These are phyloP conservation scores for Hericium alpestre DNA, from an alignment of 768 basidiomycete species.

Conservation along the genomic window DNA sequence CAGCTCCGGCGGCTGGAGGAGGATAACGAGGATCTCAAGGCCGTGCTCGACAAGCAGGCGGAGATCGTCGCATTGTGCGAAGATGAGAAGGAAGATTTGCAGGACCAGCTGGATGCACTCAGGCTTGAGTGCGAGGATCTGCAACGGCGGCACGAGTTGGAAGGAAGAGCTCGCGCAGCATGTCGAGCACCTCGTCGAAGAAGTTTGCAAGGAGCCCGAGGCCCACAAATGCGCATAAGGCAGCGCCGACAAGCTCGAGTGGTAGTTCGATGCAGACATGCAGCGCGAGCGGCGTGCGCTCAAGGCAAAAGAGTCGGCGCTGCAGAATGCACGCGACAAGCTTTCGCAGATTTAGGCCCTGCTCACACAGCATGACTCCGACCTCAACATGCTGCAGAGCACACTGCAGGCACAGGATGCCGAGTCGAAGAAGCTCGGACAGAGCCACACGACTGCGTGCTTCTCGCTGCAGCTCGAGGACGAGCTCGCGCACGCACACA, in stretches of 20 bases:
- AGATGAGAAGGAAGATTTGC: conserved; percentile 64
- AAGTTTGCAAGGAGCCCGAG: conserved; percentile 49
- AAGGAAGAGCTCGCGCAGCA: conserved; percentile 73
- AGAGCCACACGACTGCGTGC: conserved; percentile 70
- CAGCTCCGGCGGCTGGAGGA: conserved; percentile 44
- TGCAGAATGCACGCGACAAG: conserved; percentile 53
- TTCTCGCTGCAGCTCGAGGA: conserved; percentile 81
- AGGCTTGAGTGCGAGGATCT: conserved; percentile 58
- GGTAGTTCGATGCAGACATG: conserved; percentile 51
- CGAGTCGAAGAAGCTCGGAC: conserved; percentile 72
- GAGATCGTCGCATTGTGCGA: conserved; percentile 45
- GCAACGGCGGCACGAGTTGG: conserved; percentile 49
- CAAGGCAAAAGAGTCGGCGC: conserved; percentile 60
- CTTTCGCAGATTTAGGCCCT: conserved; percentile 52
- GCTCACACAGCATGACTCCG: conserved; percentile 62
- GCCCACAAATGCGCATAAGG: conserved; percentile 41
- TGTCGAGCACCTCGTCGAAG: conserved; percentile 58
- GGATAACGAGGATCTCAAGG: conserved; percentile 53
- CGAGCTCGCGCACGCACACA: conserved; percentile 59
- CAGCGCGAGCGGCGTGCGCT: conserved; percentile 51
- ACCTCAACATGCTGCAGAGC: conserved; percentile 61
- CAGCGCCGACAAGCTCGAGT: conserved; percentile 46
- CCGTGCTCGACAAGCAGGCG: conserved; percentile 47
- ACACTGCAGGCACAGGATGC: conserved; percentile 63
- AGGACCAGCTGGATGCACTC: conserved; percentile 54